Percentiles rank a stretch among this genome's conserved stretches.
These are phyloP conservation scores for Seiridium cupressi DNA, from an alignment of 2,329 filamentous ascomycete species.

Conservation along the genomic window DNA sequence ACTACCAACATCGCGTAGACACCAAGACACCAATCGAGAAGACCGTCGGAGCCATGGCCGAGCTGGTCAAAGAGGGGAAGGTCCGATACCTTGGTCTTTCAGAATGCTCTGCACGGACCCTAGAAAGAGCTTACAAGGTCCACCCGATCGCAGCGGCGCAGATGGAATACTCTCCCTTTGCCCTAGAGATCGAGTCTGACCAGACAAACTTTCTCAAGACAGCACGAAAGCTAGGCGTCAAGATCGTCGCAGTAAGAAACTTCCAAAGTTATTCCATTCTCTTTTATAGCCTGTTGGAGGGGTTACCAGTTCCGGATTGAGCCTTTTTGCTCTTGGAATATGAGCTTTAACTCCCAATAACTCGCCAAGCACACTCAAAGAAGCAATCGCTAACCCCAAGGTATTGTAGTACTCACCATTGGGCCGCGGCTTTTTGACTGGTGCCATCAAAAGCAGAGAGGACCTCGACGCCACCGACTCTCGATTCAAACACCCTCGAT, in stretches of 20 bases:
- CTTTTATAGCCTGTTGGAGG: too few species aligned
- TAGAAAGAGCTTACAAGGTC: constrained; percentile 45
- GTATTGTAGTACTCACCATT: constrained; percentile 40
- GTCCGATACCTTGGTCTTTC: constrained; percentile 50
- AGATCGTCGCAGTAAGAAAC: constrained; percentile 38
- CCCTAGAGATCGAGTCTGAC: constrained; percentile 55
- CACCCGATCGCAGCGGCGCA: constrained; percentile 48
- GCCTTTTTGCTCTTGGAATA: too few species aligned
- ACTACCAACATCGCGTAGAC: constrained; percentile 50
- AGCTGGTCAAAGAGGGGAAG: constrained; percentile 48
- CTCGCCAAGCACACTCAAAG: too few species aligned
- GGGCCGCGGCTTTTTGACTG: constrained; percentile 10
- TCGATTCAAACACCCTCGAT: constrained; percentile 37
- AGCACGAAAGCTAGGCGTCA: constrained; percentile 51
- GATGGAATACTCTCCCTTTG: constrained; percentile 51
- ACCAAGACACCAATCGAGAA: constrained; percentile 42
- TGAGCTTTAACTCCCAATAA: too few species aligned
- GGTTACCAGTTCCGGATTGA: too few species aligned
- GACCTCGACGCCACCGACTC: constrained; percentile 42
- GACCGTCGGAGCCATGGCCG: constrained; percentile 45
- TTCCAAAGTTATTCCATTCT: too few species aligned
- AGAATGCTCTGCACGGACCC: constrained; percentile 42
- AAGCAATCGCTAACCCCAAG: too few species aligned
- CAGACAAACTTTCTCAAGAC: constrained; percentile 46
- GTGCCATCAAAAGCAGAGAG: constrained; percentile 34